phyloP scores from a whole-genome alignment of 305 asterid species.

The Fraxinus angustifolia region DNA sequence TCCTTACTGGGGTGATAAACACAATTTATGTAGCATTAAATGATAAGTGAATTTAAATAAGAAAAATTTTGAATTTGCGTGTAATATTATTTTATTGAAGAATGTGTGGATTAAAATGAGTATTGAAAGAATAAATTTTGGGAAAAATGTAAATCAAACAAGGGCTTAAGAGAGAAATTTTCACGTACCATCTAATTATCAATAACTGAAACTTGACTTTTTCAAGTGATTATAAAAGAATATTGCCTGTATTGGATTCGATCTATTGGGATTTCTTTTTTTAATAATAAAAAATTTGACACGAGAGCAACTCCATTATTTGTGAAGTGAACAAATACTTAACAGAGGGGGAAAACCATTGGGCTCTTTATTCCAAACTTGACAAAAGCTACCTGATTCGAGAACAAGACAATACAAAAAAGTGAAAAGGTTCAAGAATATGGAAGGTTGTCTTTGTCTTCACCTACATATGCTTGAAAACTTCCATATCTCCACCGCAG shows the following conservation, averaged over 20 bases:
- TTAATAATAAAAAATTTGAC: neutral
- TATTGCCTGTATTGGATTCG: neutral
- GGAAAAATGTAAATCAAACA: too few relatives aligned
- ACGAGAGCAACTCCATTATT: neutral
- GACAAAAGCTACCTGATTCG: neutral
- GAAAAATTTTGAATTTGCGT: too few relatives aligned
- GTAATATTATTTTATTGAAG: too few relatives aligned
- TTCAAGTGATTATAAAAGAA: neutral
- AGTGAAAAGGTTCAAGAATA: neutral
- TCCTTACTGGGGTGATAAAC: too few relatives aligned
- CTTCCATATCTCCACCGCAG: neutral
- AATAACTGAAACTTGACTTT: neutral
- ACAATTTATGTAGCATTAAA: too few relatives aligned
- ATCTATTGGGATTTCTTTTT: neutral
- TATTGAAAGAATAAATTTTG: too few relatives aligned
- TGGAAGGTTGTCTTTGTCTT: neutral
- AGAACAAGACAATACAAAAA: neutral
- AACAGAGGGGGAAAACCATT: neutral
- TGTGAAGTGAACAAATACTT: neutral
- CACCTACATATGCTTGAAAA: neutral
- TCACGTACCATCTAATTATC: neutral
- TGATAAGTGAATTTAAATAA: too few relatives aligned
- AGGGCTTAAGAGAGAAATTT: too few relatives aligned
- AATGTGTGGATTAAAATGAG: too few relatives aligned
- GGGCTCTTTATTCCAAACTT: neutral